These are phyloP conservation scores for Coemansia sp. DNA, from an alignment of 192 early-diverging fungal genomes.

Conservation along the genomic window DNA sequence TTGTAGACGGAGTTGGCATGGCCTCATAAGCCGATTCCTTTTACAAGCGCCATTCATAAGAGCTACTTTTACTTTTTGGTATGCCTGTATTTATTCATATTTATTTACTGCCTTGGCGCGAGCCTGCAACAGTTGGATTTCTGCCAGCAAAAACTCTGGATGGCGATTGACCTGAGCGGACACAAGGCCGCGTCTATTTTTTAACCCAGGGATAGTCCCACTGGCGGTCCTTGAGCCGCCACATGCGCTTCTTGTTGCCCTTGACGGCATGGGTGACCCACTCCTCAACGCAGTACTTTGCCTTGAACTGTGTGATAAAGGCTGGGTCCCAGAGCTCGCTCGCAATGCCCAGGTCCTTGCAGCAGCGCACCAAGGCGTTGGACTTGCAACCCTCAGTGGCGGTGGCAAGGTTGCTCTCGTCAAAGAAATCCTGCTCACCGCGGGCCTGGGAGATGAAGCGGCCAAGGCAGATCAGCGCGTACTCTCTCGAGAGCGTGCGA, in stretches of 20 bases:
- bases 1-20: too few species aligned
- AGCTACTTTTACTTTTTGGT: too few species aligned
- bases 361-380: slow-evolving; percentile 94
- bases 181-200: slow-evolving; percentile 12
- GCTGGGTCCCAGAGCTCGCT: slow-evolving; percentile 92
- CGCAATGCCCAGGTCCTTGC: slow-evolving; percentile 91
- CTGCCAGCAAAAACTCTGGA: too few species aligned
- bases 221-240: slow-evolving; percentile 73
- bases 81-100: too few species aligned
- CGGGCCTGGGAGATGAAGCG: slow-evolving; percentile 90
- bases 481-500: slow-evolving; percentile 84
- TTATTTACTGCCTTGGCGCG: too few species aligned
- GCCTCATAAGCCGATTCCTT: too few species aligned
- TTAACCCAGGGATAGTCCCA: slow-evolving; percentile 64
- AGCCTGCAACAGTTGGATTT: too few species aligned
- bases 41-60: too few species aligned
- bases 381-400: slow-evolving; percentile 86
- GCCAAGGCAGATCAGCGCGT: slow-evolving; percentile 82
- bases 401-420: slow-evolving; percentile 68
- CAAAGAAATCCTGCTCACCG: slow-evolving; percentile 92
- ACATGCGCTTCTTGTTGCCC: slow-evolving; percentile 77
- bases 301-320: slow-evolving; percentile 85
- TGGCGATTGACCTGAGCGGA: too few species aligned
- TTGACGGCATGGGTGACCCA: slow-evolving; percentile 70
- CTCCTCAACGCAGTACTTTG: slow-evolving; percentile 70